phyloP scores from a whole-genome alignment of 2,329 filamentous ascomycete genomes.

The Ascochyta rabiei region DNA sequence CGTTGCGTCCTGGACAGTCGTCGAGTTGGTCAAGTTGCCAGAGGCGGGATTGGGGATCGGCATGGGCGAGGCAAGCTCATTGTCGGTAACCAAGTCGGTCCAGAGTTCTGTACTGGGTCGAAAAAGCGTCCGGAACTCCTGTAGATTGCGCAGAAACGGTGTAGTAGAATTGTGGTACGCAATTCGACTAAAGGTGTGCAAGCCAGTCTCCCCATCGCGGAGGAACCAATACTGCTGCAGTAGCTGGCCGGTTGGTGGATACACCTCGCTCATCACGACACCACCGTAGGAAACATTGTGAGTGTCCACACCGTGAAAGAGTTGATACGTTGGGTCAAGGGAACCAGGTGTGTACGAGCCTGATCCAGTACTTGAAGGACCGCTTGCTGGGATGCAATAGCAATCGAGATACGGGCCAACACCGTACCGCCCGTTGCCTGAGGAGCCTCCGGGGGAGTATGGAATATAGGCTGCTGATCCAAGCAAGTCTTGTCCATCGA shows the following conservation, averaged over 20 bases:
- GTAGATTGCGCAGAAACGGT: conserved; percentile 63
- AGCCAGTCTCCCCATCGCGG: conserved; percentile 65
- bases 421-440: conserved; percentile 8
- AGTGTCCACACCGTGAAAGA: conserved; percentile 59
- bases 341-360: conserved; percentile 65
- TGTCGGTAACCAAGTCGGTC: conserved; percentile 63
- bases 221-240: conserved; percentile 71
- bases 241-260: conserved; percentile 62
- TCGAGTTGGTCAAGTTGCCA: conserved; percentile 47
- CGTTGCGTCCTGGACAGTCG: conserved; percentile 67
- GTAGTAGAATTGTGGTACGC: conserved; percentile 64
- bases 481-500: conserved; percentile 3
- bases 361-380: conserved; percentile 1
- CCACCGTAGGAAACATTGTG: conserved; percentile 61
- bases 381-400: conserved; percentile 61
- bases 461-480: conserved; percentile 9
- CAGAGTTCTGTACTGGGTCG: conserved; percentile 65
- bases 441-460: conserved; percentile 11
- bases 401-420: conserved; percentile 66
- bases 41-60: conserved; percentile 1
- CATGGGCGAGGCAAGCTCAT: conserved; percentile 1
- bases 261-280: conserved; percentile 65
- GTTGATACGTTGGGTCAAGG: conserved; percentile 56
- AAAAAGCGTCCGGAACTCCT: conserved; percentile 67
- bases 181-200: conserved; percentile 67